Evolutionary conservation across 257 asterid genomes (phyloP).

Genomic region (Osmanthus fragrans): DNA sequence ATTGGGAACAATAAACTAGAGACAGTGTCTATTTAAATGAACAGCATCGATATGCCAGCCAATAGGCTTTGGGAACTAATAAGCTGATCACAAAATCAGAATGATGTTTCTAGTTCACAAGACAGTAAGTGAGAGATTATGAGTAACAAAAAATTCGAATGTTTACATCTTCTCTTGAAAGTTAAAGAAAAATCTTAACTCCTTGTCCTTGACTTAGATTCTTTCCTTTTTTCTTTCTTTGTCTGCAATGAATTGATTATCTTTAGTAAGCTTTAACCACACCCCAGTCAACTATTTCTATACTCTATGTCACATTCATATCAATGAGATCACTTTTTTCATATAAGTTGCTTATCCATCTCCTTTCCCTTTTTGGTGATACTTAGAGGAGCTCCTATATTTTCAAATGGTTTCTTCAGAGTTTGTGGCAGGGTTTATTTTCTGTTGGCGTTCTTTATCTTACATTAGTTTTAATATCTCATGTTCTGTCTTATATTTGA

Average conservation of each 20-base stretch:
- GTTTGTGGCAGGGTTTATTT: not conserved
- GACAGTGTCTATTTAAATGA: not conserved
- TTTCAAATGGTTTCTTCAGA: not conserved
- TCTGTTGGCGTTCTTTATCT: not conserved
- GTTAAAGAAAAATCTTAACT: not conserved
- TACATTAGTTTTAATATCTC: not conserved
- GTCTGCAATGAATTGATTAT: not conserved
- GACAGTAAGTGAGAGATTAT: not conserved
- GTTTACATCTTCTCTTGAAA: not conserved
- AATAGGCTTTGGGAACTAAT: not conserved
- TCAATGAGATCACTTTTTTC: not conserved
- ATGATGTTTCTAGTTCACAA: constrained; percentile 6
- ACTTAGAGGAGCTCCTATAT: not conserved
- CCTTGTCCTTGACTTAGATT: too few relatives aligned
- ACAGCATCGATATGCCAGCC: not conserved
- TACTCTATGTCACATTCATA: not conserved
- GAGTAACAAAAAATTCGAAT: not conserved
- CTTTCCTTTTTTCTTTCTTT: too few relatives aligned
- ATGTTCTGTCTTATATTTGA: constrained; percentile 6
- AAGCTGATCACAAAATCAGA: not conserved
- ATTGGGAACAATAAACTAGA: not conserved
- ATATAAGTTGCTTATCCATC: not conserved
- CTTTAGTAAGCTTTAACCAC: not conserved
- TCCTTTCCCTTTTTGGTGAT: not conserved
- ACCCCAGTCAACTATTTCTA: not conserved